phyloP scores from a whole-genome alignment of 345 rosid species.

The Bretschneidera sinensis region DNA sequence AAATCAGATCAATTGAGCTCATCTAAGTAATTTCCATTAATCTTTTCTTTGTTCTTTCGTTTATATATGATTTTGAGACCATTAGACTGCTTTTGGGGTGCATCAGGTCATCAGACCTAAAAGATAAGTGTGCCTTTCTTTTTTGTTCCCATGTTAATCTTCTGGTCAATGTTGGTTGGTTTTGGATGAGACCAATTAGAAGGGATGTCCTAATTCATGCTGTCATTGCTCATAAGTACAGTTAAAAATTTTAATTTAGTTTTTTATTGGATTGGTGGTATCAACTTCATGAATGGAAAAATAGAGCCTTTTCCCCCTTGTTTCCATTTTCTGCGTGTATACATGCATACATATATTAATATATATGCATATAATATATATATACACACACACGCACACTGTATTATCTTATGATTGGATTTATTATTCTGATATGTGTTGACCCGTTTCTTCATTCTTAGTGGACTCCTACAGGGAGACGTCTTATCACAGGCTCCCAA shows the following conservation, averaged over 20 bases:
- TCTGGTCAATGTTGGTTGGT: neutral
- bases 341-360: too few relatives aligned
- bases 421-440: slow-evolving; percentile 7
- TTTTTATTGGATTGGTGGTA: neutral
- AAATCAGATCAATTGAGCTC: neutral
- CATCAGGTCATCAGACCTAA: neutral
- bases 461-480: slow-evolving; percentile 99
- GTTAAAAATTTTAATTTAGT: too few relatives aligned
- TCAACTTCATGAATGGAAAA: neutral
- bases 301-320: neutral
- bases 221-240: neutral
- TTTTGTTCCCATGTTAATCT: neutral
- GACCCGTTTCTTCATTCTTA: slow-evolving; percentile 29
- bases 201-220: neutral
- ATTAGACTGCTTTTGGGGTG: neutral
- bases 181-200: neutral
- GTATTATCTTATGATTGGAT: too few relatives aligned
- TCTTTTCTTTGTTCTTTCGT: neutral
- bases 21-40: too few relatives aligned
- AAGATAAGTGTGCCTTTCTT: neutral
- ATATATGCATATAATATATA: too few relatives aligned
- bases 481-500: slow-evolving; percentile 93
- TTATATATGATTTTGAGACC: neutral
- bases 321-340: too few relatives aligned
- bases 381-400: too few relatives aligned